Conservation (phyloP, 2,329 filamentous ascomycete species). For the Ophiostoma sp. region DNA sequence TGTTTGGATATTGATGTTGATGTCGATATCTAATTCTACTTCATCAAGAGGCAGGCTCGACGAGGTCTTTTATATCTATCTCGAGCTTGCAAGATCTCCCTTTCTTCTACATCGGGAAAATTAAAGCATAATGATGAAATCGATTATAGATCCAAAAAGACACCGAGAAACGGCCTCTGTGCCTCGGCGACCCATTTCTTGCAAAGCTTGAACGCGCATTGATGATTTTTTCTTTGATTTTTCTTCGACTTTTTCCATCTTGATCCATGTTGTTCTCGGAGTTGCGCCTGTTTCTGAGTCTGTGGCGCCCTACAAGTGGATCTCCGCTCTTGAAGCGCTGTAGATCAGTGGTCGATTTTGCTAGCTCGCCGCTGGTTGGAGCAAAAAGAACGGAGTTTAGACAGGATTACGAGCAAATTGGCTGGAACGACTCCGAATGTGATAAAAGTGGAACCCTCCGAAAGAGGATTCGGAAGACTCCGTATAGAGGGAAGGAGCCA, state of each 20-base stretch:
- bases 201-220: not conserved
- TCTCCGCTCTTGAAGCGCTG: not conserved
- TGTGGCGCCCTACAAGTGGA: not conserved
- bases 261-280: not conserved
- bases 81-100: not conserved
- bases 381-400: too few species aligned
- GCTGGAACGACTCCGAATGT: not conserved
- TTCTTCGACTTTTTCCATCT: not conserved
- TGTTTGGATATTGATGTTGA: not conserved
- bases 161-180: not conserved
- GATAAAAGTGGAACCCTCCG: not conserved
- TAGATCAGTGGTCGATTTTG: not conserved
- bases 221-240: not conserved
- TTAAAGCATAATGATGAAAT: not conserved
- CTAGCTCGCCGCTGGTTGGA: not conserved
- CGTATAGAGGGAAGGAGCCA: not conserved
- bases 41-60: not conserved
- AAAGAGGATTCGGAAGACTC: not conserved
- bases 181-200: not conserved
- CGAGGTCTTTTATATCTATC: slow-evolving; percentile 10
- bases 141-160: not conserved
- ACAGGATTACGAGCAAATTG: not conserved
- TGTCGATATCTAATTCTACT: not conserved
- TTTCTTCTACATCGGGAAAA: not conserved
- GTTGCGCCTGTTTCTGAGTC: not conserved